Conservation (phyloP, 345 rosid genomes). For the Moricandia moricandioides region DNA sequence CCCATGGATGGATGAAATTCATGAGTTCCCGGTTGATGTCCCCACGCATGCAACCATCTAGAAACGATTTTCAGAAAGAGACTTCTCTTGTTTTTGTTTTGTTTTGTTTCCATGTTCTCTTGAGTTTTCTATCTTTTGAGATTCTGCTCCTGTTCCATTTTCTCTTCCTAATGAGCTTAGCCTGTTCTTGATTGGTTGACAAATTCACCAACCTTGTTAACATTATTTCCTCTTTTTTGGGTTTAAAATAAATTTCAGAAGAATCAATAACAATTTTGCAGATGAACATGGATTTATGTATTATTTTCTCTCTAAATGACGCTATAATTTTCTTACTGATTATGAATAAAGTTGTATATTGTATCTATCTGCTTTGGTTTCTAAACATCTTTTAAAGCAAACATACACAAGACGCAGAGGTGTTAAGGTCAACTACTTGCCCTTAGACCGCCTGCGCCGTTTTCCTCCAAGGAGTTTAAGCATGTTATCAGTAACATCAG, state of each 20-base stretch:
- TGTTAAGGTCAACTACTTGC: slow-evolving; percentile 10
- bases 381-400: not conserved
- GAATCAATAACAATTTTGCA: not conserved
- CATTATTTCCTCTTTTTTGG: not conserved
- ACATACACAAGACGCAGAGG: not conserved
- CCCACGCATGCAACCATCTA: slow-evolving; percentile 54
- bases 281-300: not conserved
- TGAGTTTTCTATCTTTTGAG: slow-evolving; percentile 10
- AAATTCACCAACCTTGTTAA: slow-evolving; percentile 1
- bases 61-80: slow-evolving; percentile 22
- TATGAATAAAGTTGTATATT: not conserved
- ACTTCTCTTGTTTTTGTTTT: not conserved
- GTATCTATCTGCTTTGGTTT: not conserved
- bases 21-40: slow-evolving; percentile 60
- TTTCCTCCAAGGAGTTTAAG: slow-evolving; percentile 83
- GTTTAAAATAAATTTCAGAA: not conserved
- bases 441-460: slow-evolving; percentile 46
- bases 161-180: slow-evolving; percentile 2
- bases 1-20: slow-evolving; percentile 56
- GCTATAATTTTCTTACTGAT: not conserved
- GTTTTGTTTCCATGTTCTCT: not conserved
- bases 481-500: slow-evolving; percentile 95
- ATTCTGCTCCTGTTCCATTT: slow-evolving; percentile 3
- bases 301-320: not conserved
- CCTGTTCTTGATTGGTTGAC: slow-evolving; percentile 18